These are phyloP conservation scores for Prunus dulcis DNA, from an alignment of 306 rosid genomes.

Conservation along the genomic window DNA sequence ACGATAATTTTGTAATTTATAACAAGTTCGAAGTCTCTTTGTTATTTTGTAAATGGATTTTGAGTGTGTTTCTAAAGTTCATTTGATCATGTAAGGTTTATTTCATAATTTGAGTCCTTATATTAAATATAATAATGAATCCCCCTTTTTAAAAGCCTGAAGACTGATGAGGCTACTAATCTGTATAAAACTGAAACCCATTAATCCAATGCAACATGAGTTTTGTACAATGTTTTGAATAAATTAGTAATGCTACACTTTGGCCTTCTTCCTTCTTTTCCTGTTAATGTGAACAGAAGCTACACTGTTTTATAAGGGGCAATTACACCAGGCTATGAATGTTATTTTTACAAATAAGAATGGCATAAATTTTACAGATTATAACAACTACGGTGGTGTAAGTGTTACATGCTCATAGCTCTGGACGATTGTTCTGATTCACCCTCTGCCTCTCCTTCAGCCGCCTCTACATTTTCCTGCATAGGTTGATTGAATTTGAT, in stretches of 20 bases:
- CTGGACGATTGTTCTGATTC: conserved; percentile 78
- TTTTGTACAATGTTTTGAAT: conserved; percentile 36
- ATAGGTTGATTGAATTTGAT: background rate
- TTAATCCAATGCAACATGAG: conserved; percentile 14
- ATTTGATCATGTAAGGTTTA: too few relatives aligned
- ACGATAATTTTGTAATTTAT: too few relatives aligned
- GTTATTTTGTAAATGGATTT: too few relatives aligned
- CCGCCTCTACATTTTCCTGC: conserved; percentile 47
- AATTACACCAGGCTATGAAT: conserved; percentile 48
- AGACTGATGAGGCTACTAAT: background rate
- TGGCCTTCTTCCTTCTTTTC: conserved; percentile 25
- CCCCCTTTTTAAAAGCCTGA: too few relatives aligned
- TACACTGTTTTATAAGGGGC: conserved; percentile 45
- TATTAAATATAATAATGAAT: too few relatives aligned
- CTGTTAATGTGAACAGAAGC: conserved; percentile 37
- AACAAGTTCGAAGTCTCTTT: too few relatives aligned
- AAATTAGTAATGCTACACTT: conserved; percentile 30
- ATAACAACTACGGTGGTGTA: conserved; percentile 23
- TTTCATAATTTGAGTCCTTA: too few relatives aligned
- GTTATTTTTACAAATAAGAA: conserved; percentile 46
- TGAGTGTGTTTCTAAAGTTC: too few relatives aligned
- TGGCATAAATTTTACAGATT: conserved; percentile 25
- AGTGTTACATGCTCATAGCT: conserved; percentile 76
- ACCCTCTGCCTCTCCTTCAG: conserved; percentile 60
- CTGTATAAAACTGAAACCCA: conserved; percentile 10